Base-by-base conservation (phyloP, 2,329 filamentous ascomycete genomes). In the Phialocephala subalpina region DNA sequence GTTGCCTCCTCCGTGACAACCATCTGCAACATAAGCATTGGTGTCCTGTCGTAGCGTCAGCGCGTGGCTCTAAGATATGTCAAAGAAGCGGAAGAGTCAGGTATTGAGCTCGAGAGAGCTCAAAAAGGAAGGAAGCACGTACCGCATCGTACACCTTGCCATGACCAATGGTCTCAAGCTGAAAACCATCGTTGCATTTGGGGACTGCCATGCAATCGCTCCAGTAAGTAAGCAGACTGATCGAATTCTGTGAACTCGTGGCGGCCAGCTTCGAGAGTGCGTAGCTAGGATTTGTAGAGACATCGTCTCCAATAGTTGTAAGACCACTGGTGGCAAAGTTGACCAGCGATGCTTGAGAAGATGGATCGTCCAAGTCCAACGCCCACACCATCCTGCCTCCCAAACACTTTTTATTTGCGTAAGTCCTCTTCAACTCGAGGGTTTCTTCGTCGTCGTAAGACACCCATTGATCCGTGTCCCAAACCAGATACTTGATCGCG, bases 361-460 rank as follows among this genome's bases (percentile, higher is more conserved):
- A 33, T 33, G 9, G 29, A 33, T 33, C 29, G 29, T 56, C 60
- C 29, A 66, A 66, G 49, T 70, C 68, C 11, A 72, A 58, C 1
- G 70, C 70, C 68, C 69, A 29, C 3, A 64, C 63, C 73, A 77
- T 77, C 1, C 70, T 18, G 9, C 75, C 74, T 7, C 72, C 72
- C 1, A 77, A 49, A 56, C 76, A 76, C 8, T 60, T 62, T 3
- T 14, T 33, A 42, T 72, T 73, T 6, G 72, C 74, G 55, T 69
- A 73, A n/a, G 76, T 69, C 58, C 67, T 36, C 63, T 76, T 74
- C 56, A 70, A 49, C 49, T 72, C 52, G 68, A 75, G 70, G 25
- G 75, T 73, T 36, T 77, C 70, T 0, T 59, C 66, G 45, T 77
- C 74, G 52, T 78, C 76, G 66, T 73, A 78, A 2, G 29, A 33